Percentiles rank a stretch among this genome's conserved stretches.
phyloP scores from a whole-genome alignment of 768 basidiomycete genomes.

The Psilocybe subaeruginosa region DNA sequence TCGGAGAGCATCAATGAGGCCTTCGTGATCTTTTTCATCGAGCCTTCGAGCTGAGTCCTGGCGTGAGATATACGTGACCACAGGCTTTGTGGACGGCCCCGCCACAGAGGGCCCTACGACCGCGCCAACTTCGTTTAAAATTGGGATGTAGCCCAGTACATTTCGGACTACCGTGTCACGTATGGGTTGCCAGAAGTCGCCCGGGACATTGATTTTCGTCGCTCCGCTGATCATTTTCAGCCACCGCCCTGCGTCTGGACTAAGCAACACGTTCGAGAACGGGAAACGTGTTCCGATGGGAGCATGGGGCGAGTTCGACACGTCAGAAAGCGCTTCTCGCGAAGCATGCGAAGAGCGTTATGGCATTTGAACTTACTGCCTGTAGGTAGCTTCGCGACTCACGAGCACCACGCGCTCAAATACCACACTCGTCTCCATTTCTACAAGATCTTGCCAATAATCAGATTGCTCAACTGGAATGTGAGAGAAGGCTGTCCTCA shows the following conservation, averaged over 20 bases:
- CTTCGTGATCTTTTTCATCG: constrained; percentile 22
- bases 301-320: constrained; percentile 15
- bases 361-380: constrained; percentile 26
- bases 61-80: constrained; percentile 62
- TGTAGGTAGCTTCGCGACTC: constrained; percentile 66
- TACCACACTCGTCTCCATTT: constrained; percentile 48
- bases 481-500: constrained; percentile 67
- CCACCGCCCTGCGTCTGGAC: constrained; percentile 31
- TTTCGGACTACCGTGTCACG: constrained; percentile 30
- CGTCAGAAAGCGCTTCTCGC: constrained; percentile 8
- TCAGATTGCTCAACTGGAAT: constrained; percentile 56
- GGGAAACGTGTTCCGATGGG: constrained; percentile 20
- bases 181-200: constrained; percentile 38
- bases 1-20: constrained; percentile 24
- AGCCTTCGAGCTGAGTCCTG: constrained; percentile 38
- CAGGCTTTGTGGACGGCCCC: constrained; percentile 22
- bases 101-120: constrained; percentile 16
- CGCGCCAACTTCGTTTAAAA: constrained; percentile 14
- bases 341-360: constrained; percentile 6
- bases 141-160: constrained; percentile 34
- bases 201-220: constrained; percentile 29
- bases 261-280: constrained; percentile 18
- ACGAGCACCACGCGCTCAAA: constrained; percentile 65
- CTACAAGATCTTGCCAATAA: constrained; percentile 66
- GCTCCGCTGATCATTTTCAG: constrained; percentile 39